These are phyloP conservation scores for Arxiozyma telluris DNA, from an alignment of 1,139 yeast species.

Conservation along the genomic window DNA sequence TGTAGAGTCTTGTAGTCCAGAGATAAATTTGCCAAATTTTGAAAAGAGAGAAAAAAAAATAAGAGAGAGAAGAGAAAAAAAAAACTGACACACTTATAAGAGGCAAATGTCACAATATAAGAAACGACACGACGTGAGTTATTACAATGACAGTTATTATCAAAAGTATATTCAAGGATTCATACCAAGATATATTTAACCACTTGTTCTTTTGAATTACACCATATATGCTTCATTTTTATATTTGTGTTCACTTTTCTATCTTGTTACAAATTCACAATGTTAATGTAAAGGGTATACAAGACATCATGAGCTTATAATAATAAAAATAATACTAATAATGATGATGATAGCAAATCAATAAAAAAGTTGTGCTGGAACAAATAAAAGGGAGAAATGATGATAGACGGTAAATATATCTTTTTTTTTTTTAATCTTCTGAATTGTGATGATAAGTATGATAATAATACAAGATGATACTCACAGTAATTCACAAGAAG, in stretches of 20 bases:
- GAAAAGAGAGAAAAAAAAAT: neutral
- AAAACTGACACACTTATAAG: neutral
- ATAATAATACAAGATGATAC: neutral
- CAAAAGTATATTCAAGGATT: neutral
- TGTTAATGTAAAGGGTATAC: neutral
- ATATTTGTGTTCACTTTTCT: no score
- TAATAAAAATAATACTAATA: no score
- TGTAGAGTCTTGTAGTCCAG: neutral
- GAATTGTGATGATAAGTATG: no score
- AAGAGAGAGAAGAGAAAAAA: no score
- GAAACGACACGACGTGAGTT: neutral
- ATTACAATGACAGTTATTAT: no score
- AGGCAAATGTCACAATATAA: neutral
- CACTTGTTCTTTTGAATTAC: no score
- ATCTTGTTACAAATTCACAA: neutral
- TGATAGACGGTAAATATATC: neutral
- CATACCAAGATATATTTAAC: no score
- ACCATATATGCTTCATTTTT: neutral
- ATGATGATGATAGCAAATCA: no score
- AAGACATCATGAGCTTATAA: no score
- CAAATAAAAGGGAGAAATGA: neutral
- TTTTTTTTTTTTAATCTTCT: no score
- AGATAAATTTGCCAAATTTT: no score
- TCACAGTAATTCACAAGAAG: neutral
- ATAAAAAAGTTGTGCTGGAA: neutral